Evolutionary conservation across 257 asterid species (phyloP).

Genomic region (Verbascum thapsus): DNA sequence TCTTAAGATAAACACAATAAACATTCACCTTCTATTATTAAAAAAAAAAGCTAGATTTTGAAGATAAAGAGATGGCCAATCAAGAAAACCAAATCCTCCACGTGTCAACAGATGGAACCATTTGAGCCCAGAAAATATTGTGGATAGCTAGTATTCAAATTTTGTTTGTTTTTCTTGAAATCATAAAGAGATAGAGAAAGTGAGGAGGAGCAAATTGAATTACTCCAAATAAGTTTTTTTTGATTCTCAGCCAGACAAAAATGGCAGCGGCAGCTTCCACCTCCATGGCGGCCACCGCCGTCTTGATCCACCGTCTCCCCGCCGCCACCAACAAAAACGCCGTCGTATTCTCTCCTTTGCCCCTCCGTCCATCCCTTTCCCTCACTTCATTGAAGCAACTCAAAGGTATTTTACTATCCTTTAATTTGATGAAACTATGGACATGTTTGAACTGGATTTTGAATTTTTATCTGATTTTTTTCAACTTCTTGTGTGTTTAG

Average conservation of each 20-base stretch:
- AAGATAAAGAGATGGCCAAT: constrained; percentile 66
- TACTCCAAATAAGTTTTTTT: neutral
- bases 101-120: constrained; percentile 43
- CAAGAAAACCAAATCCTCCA: constrained; percentile 36
- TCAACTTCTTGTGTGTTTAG: neutral
- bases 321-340: constrained; percentile 36
- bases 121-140: constrained; percentile 34
- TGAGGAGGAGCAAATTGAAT: constrained; percentile 39
- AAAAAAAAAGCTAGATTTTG: constrained; percentile 28
- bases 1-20: no score
- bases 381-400: constrained; percentile 34
- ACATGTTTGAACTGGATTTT: constrained; percentile 1
- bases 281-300: constrained; percentile 83
- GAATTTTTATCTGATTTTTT: neutral
- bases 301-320: constrained; percentile 53
- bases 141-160: constrained; percentile 52
- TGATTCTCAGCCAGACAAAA: constrained; percentile 36
- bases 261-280: constrained; percentile 81
- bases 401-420: constrained; percentile 53
- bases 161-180: constrained; percentile 19
- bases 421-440: no score
- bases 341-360: constrained; percentile 49
- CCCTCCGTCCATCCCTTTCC: constrained; percentile 43
- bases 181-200: constrained; percentile 29
- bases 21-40: no score